Conservation (phyloP, 306 rosid genomes). For the Dryas drummondii region DNA sequence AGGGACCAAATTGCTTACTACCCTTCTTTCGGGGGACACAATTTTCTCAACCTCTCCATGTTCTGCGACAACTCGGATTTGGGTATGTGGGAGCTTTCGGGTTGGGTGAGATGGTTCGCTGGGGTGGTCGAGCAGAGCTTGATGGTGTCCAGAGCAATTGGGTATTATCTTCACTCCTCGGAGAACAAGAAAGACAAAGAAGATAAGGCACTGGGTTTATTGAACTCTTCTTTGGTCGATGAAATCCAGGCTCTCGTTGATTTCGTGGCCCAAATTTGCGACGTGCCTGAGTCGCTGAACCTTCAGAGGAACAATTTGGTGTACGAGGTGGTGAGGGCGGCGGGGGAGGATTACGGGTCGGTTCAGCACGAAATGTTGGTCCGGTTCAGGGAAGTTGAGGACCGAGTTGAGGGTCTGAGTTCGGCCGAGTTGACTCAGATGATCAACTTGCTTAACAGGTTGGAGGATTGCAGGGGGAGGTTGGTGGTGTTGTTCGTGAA, state of each 20-base stretch:
- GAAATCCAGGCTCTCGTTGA: conserved; percentile 50
- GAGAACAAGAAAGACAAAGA: background rate
- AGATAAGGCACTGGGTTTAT: conserved; percentile 8
- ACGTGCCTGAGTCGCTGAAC: conserved; percentile 50
- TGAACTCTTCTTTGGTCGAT: conserved; percentile 40
- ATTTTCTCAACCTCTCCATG: conserved; percentile 58
- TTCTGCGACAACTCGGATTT: conserved; percentile 60
- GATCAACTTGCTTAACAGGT: conserved; percentile 29
- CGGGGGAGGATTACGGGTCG: conserved; percentile 60
- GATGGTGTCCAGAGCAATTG: conserved; percentile 42
- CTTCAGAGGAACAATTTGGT: conserved; percentile 59
- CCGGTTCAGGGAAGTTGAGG: conserved; percentile 41
- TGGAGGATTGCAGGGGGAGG: conserved; percentile 45
- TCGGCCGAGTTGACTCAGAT: conserved; percentile 53
- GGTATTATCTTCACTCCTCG: conserved; percentile 25
- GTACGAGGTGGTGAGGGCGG: conserved; percentile 56
- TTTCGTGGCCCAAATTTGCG: conserved; percentile 45
- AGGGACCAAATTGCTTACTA: conserved; percentile 48
- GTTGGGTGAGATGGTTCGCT: conserved; percentile 88
- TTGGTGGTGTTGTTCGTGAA: conserved; percentile 58
- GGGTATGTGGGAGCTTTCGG: conserved; percentile 40
- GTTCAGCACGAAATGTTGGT: conserved; percentile 50
- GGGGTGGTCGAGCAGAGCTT: conserved; percentile 53
- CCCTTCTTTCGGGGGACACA: conserved; percentile 66
- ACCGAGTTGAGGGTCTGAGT: conserved; percentile 34